Evolutionary conservation across 129 eudicot genomes (phyloP).

Genomic region (Flaveria trinervia): DNA sequence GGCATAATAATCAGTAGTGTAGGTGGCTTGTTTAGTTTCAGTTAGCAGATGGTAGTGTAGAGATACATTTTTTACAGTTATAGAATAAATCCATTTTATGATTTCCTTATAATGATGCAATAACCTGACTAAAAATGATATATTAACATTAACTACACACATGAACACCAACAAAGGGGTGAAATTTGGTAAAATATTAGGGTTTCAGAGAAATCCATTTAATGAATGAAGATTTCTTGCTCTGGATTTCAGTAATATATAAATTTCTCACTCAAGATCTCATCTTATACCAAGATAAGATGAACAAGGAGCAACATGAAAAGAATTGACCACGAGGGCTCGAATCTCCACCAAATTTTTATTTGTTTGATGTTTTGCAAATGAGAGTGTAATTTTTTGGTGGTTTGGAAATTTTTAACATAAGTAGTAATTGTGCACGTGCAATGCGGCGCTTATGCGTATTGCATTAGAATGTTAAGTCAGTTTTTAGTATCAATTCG

Average conservation of each 20-base stretch:
- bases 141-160: neutral
- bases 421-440: too few relatives aligned
- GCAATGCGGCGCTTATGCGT: too few relatives aligned
- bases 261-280: neutral
- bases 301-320: too few relatives aligned
- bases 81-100: conserved; percentile 18
- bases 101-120: neutral
- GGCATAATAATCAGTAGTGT: conserved; percentile 25
- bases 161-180: neutral
- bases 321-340: too few relatives aligned
- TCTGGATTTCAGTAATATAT: neutral
- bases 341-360: too few relatives aligned
- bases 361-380: too few relatives aligned
- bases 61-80: conserved; percentile 24
- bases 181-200: neutral
- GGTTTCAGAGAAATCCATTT: too few relatives aligned
- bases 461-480: too few relatives aligned
- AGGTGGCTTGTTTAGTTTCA: conserved; percentile 17
- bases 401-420: too few relatives aligned
- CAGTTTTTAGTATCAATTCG: too few relatives aligned
- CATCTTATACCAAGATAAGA: neutral
- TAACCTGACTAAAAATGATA: neutral
- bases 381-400: too few relatives aligned
- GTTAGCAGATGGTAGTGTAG: conserved; percentile 15
- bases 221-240: neutral